Percentiles rank a stretch among this genome's conserved stretches.
Conservation (phyloP, 768 basidiomycete species). For the Phaeotremella skinneri region DNA sequence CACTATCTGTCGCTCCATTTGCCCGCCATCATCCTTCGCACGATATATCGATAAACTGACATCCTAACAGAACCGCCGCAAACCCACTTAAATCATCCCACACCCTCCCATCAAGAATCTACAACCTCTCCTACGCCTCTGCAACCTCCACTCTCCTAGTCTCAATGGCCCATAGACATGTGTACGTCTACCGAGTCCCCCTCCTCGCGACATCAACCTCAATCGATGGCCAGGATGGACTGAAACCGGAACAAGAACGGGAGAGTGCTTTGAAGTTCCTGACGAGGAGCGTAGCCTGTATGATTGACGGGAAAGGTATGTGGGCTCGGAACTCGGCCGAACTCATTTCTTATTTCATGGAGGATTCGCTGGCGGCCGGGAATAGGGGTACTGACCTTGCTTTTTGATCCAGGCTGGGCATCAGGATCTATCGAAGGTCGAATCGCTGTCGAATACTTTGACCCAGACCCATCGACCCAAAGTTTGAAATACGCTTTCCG, state of each 20-base stretch:
- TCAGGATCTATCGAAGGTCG: constrained; percentile 91
- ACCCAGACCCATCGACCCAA: constrained; percentile 71
- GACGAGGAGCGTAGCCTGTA: constrained; percentile 86
- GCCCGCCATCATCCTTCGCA: background rate
- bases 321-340: background rate
- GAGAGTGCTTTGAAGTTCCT: constrained; percentile 95
- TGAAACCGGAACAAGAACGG: constrained; percentile 67
- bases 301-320: constrained; percentile 86
- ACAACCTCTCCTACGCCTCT: constrained; percentile 67
- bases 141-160: constrained; percentile 79
- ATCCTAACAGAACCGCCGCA: constrained; percentile 56
- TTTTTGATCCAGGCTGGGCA: constrained; percentile 69
- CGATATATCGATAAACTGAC: constrained; percentile 34
- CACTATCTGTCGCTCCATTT: background rate
- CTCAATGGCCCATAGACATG: constrained; percentile 84
- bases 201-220: constrained; percentile 56
- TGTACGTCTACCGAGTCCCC: constrained; percentile 83
- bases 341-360: constrained; percentile 3
- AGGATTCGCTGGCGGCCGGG: background rate
- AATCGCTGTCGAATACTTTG: constrained; percentile 96
- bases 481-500: constrained; percentile 95
- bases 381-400: constrained; percentile 7
- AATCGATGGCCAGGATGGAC: constrained; percentile 40
- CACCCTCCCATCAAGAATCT: constrained; percentile 76
- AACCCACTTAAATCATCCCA: constrained; percentile 62